phyloP scores from a whole-genome alignment of 176 grass and related monocot species.

The Thalia dealbata region DNA sequence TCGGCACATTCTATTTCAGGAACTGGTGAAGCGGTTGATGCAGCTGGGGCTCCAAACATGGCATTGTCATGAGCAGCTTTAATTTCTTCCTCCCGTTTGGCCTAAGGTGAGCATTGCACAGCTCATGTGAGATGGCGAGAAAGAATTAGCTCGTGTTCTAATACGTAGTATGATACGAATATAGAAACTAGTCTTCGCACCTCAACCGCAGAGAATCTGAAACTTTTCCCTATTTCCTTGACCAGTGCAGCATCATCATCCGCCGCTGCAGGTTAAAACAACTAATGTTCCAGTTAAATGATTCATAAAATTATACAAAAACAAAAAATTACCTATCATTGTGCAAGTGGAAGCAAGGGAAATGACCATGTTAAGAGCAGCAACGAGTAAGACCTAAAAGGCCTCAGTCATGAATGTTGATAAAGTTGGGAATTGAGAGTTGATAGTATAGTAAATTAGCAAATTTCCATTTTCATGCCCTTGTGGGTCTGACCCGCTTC shows the following conservation, averaged over 20 bases:
- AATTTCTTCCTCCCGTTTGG: conserved; percentile 63
- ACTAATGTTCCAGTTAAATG: not conserved
- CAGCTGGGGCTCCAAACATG: conserved; percentile 68
- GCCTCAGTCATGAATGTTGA: not conserved
- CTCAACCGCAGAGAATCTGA: conserved; percentile 76
- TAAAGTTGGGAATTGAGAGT: not conserved
- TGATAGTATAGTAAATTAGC: too few species aligned
- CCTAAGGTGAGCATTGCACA: conserved; percentile 33
- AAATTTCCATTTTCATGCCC: not conserved
- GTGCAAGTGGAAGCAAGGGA: not conserved
- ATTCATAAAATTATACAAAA: not conserved
- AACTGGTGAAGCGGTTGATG: conserved; percentile 29
- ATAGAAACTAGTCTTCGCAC: conserved; percentile 31
- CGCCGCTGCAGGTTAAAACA: conserved; percentile 37
- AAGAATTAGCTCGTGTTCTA: not conserved
- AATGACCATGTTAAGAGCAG: not conserved
- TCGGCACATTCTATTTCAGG: conserved; percentile 29
- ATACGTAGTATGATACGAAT: not conserved
- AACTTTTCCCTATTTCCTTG: conserved; percentile 81
- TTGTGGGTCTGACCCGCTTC: not conserved
- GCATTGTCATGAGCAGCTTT: conserved; percentile 80
- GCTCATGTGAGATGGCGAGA: conserved; percentile 2
- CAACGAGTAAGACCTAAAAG: not conserved
- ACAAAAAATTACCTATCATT: not conserved
- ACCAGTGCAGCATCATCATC: conserved; percentile 77